Conservation (phyloP, 78 protist genomes). For the Dictyostelium capitatum region DNA sequence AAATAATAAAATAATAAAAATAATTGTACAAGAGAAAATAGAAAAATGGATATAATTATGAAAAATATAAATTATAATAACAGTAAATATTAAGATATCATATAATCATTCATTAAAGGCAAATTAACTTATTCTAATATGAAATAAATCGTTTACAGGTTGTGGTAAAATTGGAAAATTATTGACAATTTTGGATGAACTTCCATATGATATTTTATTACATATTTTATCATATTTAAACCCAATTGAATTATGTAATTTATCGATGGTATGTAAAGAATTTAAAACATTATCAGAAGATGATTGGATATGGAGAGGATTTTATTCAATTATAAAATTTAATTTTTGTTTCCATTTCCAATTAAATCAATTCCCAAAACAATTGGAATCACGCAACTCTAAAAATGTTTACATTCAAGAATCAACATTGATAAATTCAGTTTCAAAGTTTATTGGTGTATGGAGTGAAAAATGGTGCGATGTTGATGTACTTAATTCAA, state of each 20-base stretch:
- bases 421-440: neutral
- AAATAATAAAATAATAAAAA: neutral
- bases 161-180: neutral
- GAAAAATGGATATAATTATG: no score
- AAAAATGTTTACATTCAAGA: slow-evolving; percentile 15
- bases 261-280: slow-evolving; percentile 26
- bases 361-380: neutral
- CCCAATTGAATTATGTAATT: slow-evolving; percentile 20
- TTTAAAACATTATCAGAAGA: neutral
- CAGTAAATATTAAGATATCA: neutral
- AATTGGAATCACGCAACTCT: neutral
- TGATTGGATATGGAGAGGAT: slow-evolving; percentile 59
- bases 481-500: slow-evolving; percentile 37
- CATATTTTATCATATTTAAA: slow-evolving; percentile 25
- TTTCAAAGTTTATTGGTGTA: slow-evolving; percentile 37
- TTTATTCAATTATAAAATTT: neutral
- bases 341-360: slow-evolving; percentile 4
- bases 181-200: neutral
- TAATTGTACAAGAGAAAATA: neutral
- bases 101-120: neutral
- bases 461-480: slow-evolving; percentile 79
- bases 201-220: slow-evolving; percentile 44
- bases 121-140: no score
- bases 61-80: no score
- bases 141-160: neutral